A percentile compares a stretch with the other conserved stretches of the same genome.
phyloP scores from a whole-genome alignment of 345 rosid species.

The Populus tremula region DNA sequence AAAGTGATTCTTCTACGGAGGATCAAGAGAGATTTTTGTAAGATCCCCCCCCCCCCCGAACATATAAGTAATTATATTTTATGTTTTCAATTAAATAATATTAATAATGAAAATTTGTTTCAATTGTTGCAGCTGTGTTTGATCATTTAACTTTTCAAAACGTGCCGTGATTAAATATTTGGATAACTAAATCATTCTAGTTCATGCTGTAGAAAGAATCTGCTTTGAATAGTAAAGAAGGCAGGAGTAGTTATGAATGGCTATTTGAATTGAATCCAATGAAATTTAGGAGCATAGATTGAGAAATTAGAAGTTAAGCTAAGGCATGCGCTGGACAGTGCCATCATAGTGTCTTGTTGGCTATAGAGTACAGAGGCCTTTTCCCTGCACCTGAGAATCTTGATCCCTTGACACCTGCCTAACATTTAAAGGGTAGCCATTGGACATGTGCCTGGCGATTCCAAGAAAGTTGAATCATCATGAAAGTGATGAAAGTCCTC shows the following conservation, averaged over 20 bases:
- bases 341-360: background rate
- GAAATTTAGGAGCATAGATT: background rate
- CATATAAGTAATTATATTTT: background rate
- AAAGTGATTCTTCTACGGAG: slow-evolving; percentile 18
- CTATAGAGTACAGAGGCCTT: background rate
- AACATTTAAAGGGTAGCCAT: slow-evolving; percentile 6
- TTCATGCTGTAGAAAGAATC: too few species aligned
- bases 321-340: background rate
- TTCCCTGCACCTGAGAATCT: background rate
- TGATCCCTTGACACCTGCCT: slow-evolving; percentile 4
- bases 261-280: background rate
- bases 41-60: background rate
- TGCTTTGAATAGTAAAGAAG: background rate
- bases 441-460: slow-evolving; percentile 5
- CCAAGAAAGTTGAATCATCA: slow-evolving; percentile 2
- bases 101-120: background rate
- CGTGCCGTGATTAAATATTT: too few species aligned
- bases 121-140: background rate
- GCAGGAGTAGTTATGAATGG: background rate
- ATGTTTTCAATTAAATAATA: background rate
- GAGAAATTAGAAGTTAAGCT: background rate
- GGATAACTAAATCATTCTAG: background rate
- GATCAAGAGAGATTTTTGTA: slow-evolving; percentile 1
- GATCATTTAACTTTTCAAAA: background rate
- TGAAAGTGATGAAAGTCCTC: background rate